Conservation (phyloP, 176 grass and related monocot species). For the Oryza brachyantha region DNA sequence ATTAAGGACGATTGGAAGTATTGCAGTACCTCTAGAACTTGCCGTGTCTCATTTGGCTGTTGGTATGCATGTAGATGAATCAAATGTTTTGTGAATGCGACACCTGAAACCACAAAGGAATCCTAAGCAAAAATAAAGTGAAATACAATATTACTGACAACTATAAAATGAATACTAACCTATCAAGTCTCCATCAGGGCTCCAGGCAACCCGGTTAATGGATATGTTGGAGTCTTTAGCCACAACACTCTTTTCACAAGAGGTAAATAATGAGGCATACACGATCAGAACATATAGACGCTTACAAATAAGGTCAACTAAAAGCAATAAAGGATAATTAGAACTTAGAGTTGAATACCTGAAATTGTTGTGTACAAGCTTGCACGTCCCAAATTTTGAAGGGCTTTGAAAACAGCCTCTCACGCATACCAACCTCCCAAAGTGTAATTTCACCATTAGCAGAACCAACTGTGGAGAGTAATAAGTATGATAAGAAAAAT, state of each 20-base stretch:
- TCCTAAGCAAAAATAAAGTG: conserved; percentile 13
- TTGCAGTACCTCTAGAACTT: conserved; percentile 68
- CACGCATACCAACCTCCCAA: conserved; percentile 80
- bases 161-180: conserved; percentile 46
- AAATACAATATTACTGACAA: conserved; percentile 13
- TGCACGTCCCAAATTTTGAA: conserved; percentile 79
- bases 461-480: conserved; percentile 63
- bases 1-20: conserved; percentile 1
- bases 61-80: conserved; percentile 87
- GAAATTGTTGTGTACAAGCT: conserved; percentile 58
- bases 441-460: conserved; percentile 86
- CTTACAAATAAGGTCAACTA: conserved; percentile 24
- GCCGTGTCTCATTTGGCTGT: conserved; percentile 66
- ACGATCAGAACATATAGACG: conserved; percentile 22
- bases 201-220: conserved; percentile 86
- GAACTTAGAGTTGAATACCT: conserved; percentile 37
- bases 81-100: conserved; percentile 91
- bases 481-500: conserved; percentile 21
- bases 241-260: conserved; percentile 45
- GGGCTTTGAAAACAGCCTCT: conserved; percentile 70
- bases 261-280: conserved; percentile 22
- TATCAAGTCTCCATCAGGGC: conserved; percentile 89
- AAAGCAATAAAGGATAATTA: conserved; percentile 29
- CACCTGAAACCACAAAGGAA: conserved; percentile 47
- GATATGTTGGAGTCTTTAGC: conserved; percentile 70